Evolutionary conservation across 2,329 filamentous ascomycete species (phyloP).

Genomic region (Ophiocordyceps polyrhachis-furcata): DNA sequence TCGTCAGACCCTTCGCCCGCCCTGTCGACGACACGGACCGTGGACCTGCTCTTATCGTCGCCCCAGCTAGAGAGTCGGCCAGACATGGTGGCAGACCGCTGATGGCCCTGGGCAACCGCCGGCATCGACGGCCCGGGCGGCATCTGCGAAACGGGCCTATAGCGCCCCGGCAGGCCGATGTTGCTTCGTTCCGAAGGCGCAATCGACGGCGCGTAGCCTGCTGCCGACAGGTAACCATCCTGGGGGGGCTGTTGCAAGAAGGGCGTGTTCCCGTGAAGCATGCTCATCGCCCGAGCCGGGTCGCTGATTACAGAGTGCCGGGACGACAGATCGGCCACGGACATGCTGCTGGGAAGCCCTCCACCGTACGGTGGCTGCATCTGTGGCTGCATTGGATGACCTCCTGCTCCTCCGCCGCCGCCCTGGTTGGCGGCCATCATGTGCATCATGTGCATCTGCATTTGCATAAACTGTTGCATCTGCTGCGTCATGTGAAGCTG

Average conservation of each 20-base stretch:
- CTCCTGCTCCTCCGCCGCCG: slow-evolving; percentile 2
- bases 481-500: slow-evolving; percentile 68
- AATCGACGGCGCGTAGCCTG: slow-evolving; percentile 71
- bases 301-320: slow-evolving; percentile 29
- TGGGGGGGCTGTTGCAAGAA: slow-evolving; percentile 34
- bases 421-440: slow-evolving; percentile 40
- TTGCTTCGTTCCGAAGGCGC: slow-evolving; percentile 93
- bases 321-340: slow-evolving; percentile 24
- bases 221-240: slow-evolving; percentile 13
- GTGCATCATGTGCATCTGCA: slow-evolving; percentile 91
- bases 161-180: slow-evolving; percentile 72
- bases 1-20: slow-evolving; percentile 26
- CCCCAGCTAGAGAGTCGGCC: slow-evolving; percentile 16
- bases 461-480: slow-evolving; percentile 77
- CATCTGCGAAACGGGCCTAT: slow-evolving; percentile 67
- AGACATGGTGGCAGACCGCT: slow-evolving; percentile 15
- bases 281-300: slow-evolving; percentile 55
- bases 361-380: slow-evolving; percentile 12
- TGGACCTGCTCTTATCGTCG: slow-evolving; percentile 15
- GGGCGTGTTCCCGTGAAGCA: slow-evolving; percentile 51
- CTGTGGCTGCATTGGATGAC: slow-evolving; percentile 11
- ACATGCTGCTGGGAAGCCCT: slow-evolving; percentile 14
- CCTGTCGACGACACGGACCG: slow-evolving; percentile 19
- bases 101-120: slow-evolving; percentile 2
- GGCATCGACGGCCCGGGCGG: slow-evolving; percentile 12